Evolutionary conservation across 441 rosid genomes (phyloP).

Genomic region (Adansonia gregorii): DNA sequence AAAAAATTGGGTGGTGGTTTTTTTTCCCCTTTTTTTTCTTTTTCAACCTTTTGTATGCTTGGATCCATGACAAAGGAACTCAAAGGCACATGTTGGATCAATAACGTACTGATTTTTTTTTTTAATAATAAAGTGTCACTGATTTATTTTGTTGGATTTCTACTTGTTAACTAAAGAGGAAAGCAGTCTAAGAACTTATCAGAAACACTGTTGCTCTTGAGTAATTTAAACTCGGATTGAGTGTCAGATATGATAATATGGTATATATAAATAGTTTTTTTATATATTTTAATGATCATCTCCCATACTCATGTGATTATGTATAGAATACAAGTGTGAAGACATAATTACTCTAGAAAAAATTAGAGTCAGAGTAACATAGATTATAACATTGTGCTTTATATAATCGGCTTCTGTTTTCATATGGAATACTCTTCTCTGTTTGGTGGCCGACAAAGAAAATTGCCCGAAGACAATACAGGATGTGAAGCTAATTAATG

Average conservation of each 20-base stretch:
- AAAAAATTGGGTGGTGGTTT: background rate
- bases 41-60: background rate
- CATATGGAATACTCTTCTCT: slow-evolving; percentile 11
- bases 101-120: background rate
- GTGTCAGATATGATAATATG: no score
- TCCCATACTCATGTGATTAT: background rate
- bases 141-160: slow-evolving; percentile 4
- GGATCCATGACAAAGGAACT: background rate
- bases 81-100: background rate
- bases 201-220: background rate
- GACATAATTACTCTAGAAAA: background rate
- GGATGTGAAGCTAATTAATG: slow-evolving; percentile 79
- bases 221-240: no score
- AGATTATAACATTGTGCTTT: background rate
- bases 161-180: background rate
- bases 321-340: background rate
- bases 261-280: no score
- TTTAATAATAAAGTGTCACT: background rate
- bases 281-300: background rate
- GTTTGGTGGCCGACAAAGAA: slow-evolving; percentile 52
- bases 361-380: background rate
- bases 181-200: background rate
- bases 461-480: slow-evolving; percentile 59
- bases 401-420: slow-evolving; percentile 5
- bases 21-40: background rate